A percentile compares a stretch with the other conserved stretches of the same genome.
Conservation (phyloP, 2,329 filamentous ascomycete species). For the Clarireedia homoeocarpa region DNA sequence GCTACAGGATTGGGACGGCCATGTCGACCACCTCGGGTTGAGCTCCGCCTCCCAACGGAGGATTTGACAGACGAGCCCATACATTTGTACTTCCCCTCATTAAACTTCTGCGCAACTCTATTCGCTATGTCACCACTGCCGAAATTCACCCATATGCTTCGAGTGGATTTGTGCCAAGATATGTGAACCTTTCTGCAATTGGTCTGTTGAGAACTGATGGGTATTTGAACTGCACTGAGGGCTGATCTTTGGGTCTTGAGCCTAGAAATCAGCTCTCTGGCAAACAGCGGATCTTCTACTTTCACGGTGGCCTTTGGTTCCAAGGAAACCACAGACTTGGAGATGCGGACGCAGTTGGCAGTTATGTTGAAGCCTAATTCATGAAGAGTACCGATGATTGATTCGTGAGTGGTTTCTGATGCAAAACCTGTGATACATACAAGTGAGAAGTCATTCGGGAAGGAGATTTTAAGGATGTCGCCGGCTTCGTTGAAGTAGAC, state of each 20-base stretch:
- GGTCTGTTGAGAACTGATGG: constrained; percentile 11
- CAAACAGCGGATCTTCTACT: constrained; percentile 21
- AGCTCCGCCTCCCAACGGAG: not conserved
- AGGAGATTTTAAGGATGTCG: constrained; percentile 21
- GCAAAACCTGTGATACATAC: constrained; percentile 18
- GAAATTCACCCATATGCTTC: constrained; percentile 21
- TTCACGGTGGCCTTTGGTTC: constrained; percentile 14
- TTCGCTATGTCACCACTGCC: constrained; percentile 19
- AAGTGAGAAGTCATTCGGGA: constrained; percentile 23
- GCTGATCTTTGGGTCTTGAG: constrained; percentile 6
- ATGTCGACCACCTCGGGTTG: not conserved
- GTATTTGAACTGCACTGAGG: not conserved
- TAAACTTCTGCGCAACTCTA: constrained; percentile 19
- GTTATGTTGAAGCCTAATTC: constrained; percentile 16
- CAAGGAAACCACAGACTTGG: not conserved
- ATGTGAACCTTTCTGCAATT: constrained; percentile 23
- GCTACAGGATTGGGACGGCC: constrained; percentile 10
- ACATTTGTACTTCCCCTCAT: constrained; percentile 16
- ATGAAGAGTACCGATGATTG: constrained; percentile 11
- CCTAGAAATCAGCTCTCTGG: constrained; percentile 11
- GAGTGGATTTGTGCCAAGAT: constrained; percentile 25
- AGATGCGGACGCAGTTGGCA: constrained; percentile 13
- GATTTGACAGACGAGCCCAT: constrained; percentile 14
- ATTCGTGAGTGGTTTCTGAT: constrained; percentile 13
- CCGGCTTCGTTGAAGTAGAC: constrained; percentile 19